phyloP scores from a whole-genome alignment of 2,329 filamentous ascomycete genomes.

The Cryphonectria radicalis region DNA sequence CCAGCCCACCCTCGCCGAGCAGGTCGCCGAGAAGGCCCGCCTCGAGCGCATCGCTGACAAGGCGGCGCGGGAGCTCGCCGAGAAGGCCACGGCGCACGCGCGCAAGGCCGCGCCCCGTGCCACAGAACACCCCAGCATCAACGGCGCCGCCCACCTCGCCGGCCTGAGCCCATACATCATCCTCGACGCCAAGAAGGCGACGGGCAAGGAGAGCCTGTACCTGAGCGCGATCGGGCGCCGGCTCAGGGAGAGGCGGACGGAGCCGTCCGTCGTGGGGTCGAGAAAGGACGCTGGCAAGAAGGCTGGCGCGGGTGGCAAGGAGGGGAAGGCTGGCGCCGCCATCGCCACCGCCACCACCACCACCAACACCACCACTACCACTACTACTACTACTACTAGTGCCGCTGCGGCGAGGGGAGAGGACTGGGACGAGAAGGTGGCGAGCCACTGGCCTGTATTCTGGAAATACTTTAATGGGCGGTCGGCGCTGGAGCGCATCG shows the following conservation, averaged over 20 bases:
- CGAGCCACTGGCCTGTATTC: slow-evolving; percentile 72
- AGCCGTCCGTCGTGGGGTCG: slow-evolving; percentile 17
- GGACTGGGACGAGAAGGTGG: slow-evolving; percentile 57
- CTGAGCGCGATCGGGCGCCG: slow-evolving; percentile 62
- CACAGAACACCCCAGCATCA: slow-evolving; percentile 60
- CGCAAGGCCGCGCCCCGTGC: slow-evolving; percentile 53
- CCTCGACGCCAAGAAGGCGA: slow-evolving; percentile 77
- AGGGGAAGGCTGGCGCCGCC: slow-evolving; percentile 1
- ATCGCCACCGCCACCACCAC: not conserved
- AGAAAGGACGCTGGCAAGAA: slow-evolving; percentile 21
- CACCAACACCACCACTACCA: no score
- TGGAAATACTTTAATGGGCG: slow-evolving; percentile 87
- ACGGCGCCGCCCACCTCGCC: slow-evolving; percentile 60
- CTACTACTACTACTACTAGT: no score
- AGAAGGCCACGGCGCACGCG: slow-evolving; percentile 60
- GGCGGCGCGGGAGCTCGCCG: slow-evolving; percentile 54
- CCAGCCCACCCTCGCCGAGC: slow-evolving; percentile 52
- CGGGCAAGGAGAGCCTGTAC: slow-evolving; percentile 76
- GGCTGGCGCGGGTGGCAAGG: slow-evolving; percentile 11
- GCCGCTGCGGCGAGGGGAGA: not conserved
- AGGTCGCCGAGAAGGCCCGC: slow-evolving; percentile 64
- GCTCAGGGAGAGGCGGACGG: slow-evolving; percentile 39
- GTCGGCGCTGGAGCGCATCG: slow-evolving; percentile 83
- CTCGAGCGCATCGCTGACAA: slow-evolving; percentile 62
- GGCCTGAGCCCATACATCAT: slow-evolving; percentile 69